Conservation (phyloP, 208 protist species). For the Tritrichomonas musculus region DNA sequence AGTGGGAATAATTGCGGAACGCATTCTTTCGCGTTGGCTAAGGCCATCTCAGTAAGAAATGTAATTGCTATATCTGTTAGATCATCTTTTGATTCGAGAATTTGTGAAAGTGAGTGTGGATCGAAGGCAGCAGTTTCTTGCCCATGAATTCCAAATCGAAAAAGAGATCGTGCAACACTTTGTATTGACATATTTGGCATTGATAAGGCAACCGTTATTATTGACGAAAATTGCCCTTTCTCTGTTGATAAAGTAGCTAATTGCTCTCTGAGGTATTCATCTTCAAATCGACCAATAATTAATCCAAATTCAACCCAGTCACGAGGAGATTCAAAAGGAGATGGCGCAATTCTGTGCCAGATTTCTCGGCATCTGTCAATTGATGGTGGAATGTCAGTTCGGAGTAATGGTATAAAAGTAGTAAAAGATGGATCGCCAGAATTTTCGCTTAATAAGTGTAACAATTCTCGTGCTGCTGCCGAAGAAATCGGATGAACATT, state of each 20-base stretch:
- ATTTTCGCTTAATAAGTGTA: background rate
- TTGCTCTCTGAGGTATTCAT: background rate
- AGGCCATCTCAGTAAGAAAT: background rate
- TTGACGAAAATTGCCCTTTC: background rate
- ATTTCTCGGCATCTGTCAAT: background rate
- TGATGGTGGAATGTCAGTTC: background rate
- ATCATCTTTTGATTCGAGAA: background rate
- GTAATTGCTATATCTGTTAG: conserved; percentile 5
- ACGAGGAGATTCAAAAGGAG: background rate
- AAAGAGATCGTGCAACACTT: background rate
- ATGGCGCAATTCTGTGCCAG: background rate
- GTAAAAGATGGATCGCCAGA: background rate
- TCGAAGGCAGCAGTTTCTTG: conserved; percentile 16
- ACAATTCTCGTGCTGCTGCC: background rate
- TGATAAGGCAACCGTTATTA: background rate
- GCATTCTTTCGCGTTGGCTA: background rate
- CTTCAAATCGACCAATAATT: background rate
- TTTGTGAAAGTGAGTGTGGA: background rate
- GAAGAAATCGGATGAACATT: background rate
- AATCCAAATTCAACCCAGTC: background rate
- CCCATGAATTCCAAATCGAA: background rate
- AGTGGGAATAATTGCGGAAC: conserved; percentile 16
- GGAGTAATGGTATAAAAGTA: background rate
- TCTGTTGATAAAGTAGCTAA: background rate
- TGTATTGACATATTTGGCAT: background rate